Conservation (phyloP, 345 rosid species). For the Citrus australasica region DNA sequence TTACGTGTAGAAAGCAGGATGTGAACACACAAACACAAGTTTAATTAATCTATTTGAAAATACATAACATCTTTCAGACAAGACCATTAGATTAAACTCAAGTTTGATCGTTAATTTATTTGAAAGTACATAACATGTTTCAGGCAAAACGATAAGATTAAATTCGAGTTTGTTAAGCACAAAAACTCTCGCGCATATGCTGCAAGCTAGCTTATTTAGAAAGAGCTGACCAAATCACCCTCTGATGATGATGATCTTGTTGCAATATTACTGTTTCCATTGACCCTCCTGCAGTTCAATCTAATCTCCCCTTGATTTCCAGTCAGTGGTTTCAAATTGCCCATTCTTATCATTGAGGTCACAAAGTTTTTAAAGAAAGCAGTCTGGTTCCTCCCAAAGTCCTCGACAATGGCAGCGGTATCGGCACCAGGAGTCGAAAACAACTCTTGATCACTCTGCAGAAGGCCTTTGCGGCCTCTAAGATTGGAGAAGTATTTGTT, state of each 20-base stretch:
- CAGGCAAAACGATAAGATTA: no score
- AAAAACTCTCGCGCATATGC: no score
- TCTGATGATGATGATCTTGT: background rate
- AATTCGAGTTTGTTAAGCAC: background rate
- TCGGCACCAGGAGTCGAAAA: conserved; percentile 48
- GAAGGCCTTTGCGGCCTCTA: conserved; percentile 35
- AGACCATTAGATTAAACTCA: no score
- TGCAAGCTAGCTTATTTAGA: background rate
- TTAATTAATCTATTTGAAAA: no score
- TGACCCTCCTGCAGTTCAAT: conserved; percentile 47
- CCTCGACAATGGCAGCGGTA: conserved; percentile 38
- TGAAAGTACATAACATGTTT: no score
- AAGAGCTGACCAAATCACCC: conserved; percentile 2
- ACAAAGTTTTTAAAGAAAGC: conserved; percentile 52
- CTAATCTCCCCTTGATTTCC: conserved; percentile 57
- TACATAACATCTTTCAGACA: no score
- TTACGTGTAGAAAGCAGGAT: no score
- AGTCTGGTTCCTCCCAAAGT: conserved; percentile 33
- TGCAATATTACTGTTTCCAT: conserved; percentile 12
- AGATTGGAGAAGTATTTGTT: conserved; percentile 51
- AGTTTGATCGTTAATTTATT: background rate
- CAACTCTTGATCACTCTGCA: conserved; percentile 56
- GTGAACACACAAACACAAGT: no score
- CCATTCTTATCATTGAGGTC: conserved; percentile 64
- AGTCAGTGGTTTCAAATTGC: conserved; percentile 47